Evolutionary conservation across 2,329 filamentous ascomycete genomes (phyloP).

Genomic region (Sordariomycetes sp.): DNA sequence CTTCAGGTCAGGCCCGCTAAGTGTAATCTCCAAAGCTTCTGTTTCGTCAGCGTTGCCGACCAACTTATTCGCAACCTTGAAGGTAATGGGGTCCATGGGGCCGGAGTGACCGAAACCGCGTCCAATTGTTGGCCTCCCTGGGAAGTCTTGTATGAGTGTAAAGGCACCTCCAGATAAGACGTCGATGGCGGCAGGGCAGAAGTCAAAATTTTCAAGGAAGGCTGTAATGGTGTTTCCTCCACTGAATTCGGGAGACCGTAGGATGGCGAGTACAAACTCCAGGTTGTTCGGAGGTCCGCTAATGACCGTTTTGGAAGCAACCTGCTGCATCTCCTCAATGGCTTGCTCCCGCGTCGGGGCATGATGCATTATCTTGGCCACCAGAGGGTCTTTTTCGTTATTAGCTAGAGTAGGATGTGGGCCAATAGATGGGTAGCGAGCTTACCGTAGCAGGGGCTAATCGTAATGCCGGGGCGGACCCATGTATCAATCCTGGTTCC

Average conservation of each 20-base stretch:
- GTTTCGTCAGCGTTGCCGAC: slow-evolving; percentile 41
- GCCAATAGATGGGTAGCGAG: no score
- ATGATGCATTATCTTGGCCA: slow-evolving; percentile 50
- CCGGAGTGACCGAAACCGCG: slow-evolving; percentile 48
- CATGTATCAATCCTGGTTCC: neutral
- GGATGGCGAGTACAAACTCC: slow-evolving; percentile 39
- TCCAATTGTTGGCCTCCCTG: slow-evolving; percentile 43
- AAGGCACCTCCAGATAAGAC: slow-evolving; percentile 44
- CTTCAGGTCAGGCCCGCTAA: slow-evolving; percentile 46
- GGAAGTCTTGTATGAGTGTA: slow-evolving; percentile 47
- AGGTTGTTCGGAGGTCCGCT: slow-evolving; percentile 41
- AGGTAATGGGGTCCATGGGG: slow-evolving; percentile 49
- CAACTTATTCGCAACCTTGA: slow-evolving; percentile 46
- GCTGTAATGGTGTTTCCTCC: slow-evolving; percentile 44
- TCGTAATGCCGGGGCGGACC: neutral
- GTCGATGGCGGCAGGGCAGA: slow-evolving; percentile 32
- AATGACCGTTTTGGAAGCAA: slow-evolving; percentile 16
- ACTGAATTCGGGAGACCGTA: slow-evolving; percentile 31
- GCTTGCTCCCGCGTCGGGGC: slow-evolving; percentile 11
- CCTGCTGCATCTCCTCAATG: slow-evolving; percentile 18
- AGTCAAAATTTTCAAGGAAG: slow-evolving; percentile 27
- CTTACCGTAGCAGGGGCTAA: neutral
- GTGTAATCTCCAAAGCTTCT: slow-evolving; percentile 49
- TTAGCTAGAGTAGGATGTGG: no score
- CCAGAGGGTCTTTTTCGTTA: slow-evolving; percentile 42